Evolutionary conservation across 1,139 yeast species (phyloP), one percentile per base, ranked within the genome.

Genomic region (Blastobotrys elegans): DNA sequence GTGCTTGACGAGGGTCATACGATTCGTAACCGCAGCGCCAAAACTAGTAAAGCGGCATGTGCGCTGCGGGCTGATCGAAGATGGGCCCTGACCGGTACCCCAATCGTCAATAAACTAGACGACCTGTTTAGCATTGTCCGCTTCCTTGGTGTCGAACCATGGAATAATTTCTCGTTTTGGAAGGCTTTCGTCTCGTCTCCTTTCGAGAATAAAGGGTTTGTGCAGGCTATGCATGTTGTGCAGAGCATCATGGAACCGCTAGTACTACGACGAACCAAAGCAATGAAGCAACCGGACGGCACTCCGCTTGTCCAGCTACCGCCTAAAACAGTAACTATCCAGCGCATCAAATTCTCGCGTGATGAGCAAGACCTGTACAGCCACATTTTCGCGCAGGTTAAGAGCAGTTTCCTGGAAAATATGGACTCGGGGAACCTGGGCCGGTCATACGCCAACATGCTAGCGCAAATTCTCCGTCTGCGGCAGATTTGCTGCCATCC

Each of bases 61-160:
- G 84, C 78, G 34, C 62, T 92, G 20, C 62, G 69, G 13, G 80
- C 87, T 59, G 73, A 74, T 37, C 72, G 95, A 44, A 80, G 79
- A 54, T 92, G 98, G 98, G 75, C 84, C 2, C 69, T 92, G 40
- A 89, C 97, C 0, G 98, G 98, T 13, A 92, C 98, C 0, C 97
- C 98, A 0, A 87, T 92, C 42, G 85, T 90, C 43, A 92, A 92
- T 64, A 70, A 90, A 52, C 71, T 92, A 7, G 96, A 92, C 62
- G 98, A 92, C 65, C 68, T 92, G 44, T 92, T 77, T 61, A 82
- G 96, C 2, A 67, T 89, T 44, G 78, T 89, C 16, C 82, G 81
- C 58, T 92, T 84, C 58, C 68, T 92, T 40, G 75, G 80, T 40
- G 68, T 90, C 11, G 90, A 86, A 56, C 97, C 97, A 0, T 92